Conservation (phyloP, 257 asterid genomes). For the Striga asiatica region DNA sequence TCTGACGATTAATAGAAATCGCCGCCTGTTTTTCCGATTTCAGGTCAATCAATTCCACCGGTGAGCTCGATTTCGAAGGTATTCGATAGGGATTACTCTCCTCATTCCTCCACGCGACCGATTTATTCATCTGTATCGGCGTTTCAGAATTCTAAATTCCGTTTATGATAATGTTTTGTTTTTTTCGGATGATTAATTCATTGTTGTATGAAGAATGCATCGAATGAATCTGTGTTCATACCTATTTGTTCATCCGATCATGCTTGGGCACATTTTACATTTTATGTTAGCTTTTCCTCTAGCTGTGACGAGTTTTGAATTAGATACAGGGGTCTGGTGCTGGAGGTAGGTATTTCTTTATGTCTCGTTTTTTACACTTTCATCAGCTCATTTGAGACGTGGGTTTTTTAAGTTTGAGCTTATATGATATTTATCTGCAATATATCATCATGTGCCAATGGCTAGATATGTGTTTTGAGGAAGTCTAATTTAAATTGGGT, state of each 20-base stretch:
- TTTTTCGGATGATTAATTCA: background rate
- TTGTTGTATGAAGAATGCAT: background rate
- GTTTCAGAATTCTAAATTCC: background rate
- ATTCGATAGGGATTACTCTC: background rate
- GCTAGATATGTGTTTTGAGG: too few species aligned
- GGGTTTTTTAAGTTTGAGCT: background rate
- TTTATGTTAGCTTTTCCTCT: conserved; percentile 9
- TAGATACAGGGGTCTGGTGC: too few species aligned
- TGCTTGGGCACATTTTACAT: conserved; percentile 1
- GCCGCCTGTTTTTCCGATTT: conserved; percentile 15
- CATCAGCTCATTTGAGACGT: background rate
- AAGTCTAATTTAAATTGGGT: too few species aligned
- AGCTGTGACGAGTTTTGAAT: conserved; percentile 23
- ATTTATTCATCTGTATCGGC: conserved; percentile 1
- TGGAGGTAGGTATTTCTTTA: conserved; percentile 18
- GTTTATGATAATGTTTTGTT: background rate
- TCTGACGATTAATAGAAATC: conserved; percentile 19
- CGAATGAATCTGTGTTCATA: conserved; percentile 1
- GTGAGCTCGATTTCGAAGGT: conserved; percentile 29
- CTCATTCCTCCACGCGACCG: conserved; percentile 2
- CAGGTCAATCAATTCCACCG: conserved; percentile 12
- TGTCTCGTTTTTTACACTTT: background rate
- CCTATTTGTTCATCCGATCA: conserved; percentile 25
- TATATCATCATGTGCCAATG: too few species aligned
- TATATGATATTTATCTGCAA: background rate